Evolutionary conservation across 192 early-diverging fungal species (phyloP).

Genomic region (Podila minutissima): DNA sequence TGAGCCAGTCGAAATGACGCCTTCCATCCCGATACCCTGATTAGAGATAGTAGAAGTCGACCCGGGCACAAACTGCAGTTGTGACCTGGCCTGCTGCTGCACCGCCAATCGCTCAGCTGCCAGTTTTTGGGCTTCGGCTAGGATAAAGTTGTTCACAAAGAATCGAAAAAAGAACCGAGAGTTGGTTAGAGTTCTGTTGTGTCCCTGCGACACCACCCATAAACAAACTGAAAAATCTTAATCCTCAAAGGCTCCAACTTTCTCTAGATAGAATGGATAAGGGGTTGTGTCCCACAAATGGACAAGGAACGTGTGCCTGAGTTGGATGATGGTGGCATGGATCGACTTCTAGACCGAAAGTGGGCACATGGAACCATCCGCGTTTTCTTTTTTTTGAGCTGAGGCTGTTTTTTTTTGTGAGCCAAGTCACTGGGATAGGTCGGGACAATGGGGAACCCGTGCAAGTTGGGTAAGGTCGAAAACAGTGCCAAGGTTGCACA

Average conservation of each 20-base stretch:
- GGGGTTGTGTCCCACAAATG: not conserved
- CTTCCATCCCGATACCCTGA: constrained; percentile 1
- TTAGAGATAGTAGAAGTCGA: not conserved
- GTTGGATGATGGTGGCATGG: too few species aligned
- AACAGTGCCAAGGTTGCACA: too few species aligned
- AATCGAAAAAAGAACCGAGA: not conserved
- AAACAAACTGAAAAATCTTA: not conserved
- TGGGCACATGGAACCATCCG: too few species aligned
- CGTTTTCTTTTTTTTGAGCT: too few species aligned
- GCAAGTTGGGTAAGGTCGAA: too few species aligned
- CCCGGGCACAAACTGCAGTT: constrained; percentile 36
- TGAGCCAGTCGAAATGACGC: not conserved
- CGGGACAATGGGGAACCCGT: too few species aligned
- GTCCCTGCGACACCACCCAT: not conserved
- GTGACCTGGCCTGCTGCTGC: constrained; percentile 35
- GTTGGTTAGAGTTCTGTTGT: not conserved
- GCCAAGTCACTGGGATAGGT: too few species aligned
- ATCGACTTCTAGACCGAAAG: too few species aligned
- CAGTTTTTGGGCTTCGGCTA: constrained; percentile 52
- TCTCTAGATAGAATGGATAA: not conserved
- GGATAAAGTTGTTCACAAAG: not conserved
- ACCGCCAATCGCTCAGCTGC: constrained; percentile 53
- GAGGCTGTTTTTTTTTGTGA: too few species aligned
- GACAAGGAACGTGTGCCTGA: too few species aligned
- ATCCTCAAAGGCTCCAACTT: too few species aligned